Conservation (phyloP, 129 eudicot species). For the Helichrysum umbraculigerum region DNA sequence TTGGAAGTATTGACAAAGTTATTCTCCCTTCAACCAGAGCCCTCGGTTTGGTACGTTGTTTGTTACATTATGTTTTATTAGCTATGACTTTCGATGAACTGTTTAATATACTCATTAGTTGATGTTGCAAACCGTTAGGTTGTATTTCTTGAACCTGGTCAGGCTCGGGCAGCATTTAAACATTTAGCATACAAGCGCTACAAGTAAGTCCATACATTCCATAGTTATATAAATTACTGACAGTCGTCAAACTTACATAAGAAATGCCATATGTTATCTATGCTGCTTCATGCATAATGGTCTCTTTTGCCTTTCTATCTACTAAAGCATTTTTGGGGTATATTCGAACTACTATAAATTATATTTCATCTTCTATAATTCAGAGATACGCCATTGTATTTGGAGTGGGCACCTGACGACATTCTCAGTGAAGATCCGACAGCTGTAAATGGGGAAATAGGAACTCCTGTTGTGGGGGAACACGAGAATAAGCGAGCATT, state of each 20-base stretch:
- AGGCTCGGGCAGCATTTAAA: conserved; percentile 82
- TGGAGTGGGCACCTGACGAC: conserved; percentile 94
- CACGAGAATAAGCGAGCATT: conserved; percentile 53
- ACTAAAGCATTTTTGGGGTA: not conserved
- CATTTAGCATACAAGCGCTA: conserved; percentile 82
- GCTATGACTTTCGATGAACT: not conserved
- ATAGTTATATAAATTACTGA: not conserved
- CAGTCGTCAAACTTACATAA: not conserved
- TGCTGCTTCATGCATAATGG: conserved; percentile 2
- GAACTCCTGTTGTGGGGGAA: conserved; percentile 41
- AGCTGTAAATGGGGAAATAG: conserved; percentile 31
- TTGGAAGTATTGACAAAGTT: conserved; percentile 81
- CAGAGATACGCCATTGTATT: conserved; percentile 82
- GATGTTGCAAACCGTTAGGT: conserved; percentile 48
- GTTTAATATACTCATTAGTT: not conserved
- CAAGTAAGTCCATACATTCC: conserved; percentile 58
- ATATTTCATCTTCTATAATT: not conserved
- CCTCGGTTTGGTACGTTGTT: conserved; percentile 68
- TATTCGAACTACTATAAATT: conserved; percentile 6
- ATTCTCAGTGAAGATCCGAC: conserved; percentile 47
- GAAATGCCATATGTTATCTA: conserved; percentile 1
- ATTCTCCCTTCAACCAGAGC: conserved; percentile 87
- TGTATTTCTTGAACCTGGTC: conserved; percentile 79
- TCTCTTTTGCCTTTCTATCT: conserved; percentile 4
- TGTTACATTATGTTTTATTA: not conserved